Evolutionary conservation across 2,329 filamentous ascomycete species (phyloP), one percentile per base, ranked within the genome.

Genomic region (Calonectria pteridis): DNA sequence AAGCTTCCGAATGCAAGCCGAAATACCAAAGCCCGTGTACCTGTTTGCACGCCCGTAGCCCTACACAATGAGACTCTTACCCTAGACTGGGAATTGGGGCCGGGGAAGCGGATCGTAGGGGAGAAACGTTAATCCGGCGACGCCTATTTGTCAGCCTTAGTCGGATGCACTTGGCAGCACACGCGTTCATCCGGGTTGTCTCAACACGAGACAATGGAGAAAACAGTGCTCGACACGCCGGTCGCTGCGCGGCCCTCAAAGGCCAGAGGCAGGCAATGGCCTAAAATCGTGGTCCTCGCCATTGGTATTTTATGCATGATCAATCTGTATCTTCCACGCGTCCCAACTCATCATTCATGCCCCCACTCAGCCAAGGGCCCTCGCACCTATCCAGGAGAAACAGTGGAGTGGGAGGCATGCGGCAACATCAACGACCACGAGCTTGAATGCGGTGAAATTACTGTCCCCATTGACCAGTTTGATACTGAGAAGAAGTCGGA

Each of bases 381-480:
- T 26, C 55, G 40, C 35, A 72, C 37, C 11, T 82, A 86, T 71
- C 74, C 76, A 1, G 83, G 84, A 6, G 85, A 87, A 73, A 76
- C 77, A 23, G 82, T 87, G 67, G 66, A 67, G 29, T 88, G 86
- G 87, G 77, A 81, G 26, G 69, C 75, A 2, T 88, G 87, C 69
- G 87, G 86, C 26, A 78, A 77, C 20, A 75, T 85, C 31, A 81
- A 80, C 26, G 82, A 82, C 31, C 83, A 81, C 5, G 75, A 81
- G 10, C 71, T 88, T 10, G 86, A 88, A 73, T 88, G 87, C 74
- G 83, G 83, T 75, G 83, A 78, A 28, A 82, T 88, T 11, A 75
- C 84, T 4, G 87, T 88, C 5, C 87, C 87, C 0, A 85, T 88
- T 79, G 86, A 89, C 72, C 87, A 89, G 40, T 88, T 88, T 75